These are phyloP conservation scores for Pholiota adiposa DNA, from an alignment of 1,284 basidiomycete genomes.

Conservation along the genomic window DNA sequence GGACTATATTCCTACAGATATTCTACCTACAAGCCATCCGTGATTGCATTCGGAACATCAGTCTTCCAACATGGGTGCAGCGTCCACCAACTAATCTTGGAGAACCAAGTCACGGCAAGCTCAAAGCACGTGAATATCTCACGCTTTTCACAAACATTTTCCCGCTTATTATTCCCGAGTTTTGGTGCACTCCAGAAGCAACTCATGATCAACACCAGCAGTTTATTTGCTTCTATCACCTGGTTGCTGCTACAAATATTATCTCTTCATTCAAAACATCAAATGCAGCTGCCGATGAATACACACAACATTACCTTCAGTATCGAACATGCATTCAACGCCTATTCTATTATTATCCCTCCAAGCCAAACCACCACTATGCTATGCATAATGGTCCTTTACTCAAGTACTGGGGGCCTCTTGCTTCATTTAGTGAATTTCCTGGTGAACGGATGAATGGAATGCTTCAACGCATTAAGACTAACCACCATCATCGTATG, in stretches of 20 bases:
- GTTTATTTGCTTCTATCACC: slow-evolving; percentile 32
- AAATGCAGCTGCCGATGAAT: slow-evolving; percentile 29
- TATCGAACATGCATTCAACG: slow-evolving; percentile 28
- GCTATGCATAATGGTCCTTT: slow-evolving; percentile 36
- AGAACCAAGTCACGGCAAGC: slow-evolving; percentile 37
- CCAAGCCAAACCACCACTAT: slow-evolving; percentile 40
- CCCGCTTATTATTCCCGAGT: slow-evolving; percentile 37
- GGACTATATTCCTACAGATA: background rate
- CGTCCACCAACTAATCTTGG: slow-evolving; percentile 39
- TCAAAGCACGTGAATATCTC: slow-evolving; percentile 38
- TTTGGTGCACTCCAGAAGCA: slow-evolving; percentile 20
- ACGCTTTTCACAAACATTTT: slow-evolving; percentile 34
- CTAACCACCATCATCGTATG: slow-evolving; percentile 33
- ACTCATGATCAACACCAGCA: slow-evolving; percentile 13
- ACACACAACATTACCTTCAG: slow-evolving; percentile 27
- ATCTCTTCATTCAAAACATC: slow-evolving; percentile 31
- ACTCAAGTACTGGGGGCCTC: slow-evolving; percentile 38
- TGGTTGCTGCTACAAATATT: slow-evolving; percentile 34
- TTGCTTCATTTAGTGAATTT: slow-evolving; percentile 33
- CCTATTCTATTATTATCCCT: slow-evolving; percentile 29
- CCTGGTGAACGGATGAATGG: slow-evolving; percentile 36
- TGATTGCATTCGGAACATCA: slow-evolving; percentile 26
- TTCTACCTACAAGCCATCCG: slow-evolving; percentile 22
- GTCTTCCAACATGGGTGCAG: slow-evolving; percentile 33
- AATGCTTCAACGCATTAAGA: slow-evolving; percentile 33